Evolutionary conservation across 805 yeast species (phyloP), one percentile per base, ranked within the genome.

Genomic region (Torulaspora franciscae): DNA sequence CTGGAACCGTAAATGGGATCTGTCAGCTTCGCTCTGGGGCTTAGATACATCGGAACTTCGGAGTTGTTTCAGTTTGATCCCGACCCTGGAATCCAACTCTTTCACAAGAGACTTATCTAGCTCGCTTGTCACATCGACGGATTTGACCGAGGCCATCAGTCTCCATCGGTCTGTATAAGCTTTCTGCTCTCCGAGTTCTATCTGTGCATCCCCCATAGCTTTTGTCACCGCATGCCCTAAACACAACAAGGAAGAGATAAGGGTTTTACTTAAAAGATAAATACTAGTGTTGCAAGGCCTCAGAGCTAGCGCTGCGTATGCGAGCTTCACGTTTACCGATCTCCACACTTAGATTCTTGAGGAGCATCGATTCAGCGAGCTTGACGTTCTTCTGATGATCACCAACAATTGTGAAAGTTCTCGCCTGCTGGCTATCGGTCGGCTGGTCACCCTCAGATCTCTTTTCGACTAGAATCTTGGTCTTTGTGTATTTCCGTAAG

Each of bases 321-420:
- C 33, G 33, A 13, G 56, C 62, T 40, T 62, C 67, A 52, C 73
- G 69, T 64, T 82, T 75, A 53, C 71, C 73, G 55, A 74, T 75
- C 62, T 79, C 84, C 46, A 78, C 74, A 54, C 77, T 80, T 59
- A 78, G 66, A 50, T 79, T 79, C 57, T 75, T 80, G 50, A 75
- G 69, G 55, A 80, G 66, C 66, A 78, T 73, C 26, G 71, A 67
- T 53, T 77, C 71, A n/a, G 85, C 85, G 59, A 76, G 72, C 43
- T 77, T 79, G 45, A 79, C 79, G 32, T 68, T 61, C 48, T 62
- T 68, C 40, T 55, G 57, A 10, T 56, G 48, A 27, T 62, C 52
- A 29, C 96, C 95, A 27, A 76, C 69, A 45, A 89, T 75, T 15
- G 88, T 83, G 64, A 88, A 86, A 28, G 73, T 69, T 54, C 96